Evolutionary conservation across 306 rosid species (phyloP).

Genomic region (Luffa acutangula): DNA sequence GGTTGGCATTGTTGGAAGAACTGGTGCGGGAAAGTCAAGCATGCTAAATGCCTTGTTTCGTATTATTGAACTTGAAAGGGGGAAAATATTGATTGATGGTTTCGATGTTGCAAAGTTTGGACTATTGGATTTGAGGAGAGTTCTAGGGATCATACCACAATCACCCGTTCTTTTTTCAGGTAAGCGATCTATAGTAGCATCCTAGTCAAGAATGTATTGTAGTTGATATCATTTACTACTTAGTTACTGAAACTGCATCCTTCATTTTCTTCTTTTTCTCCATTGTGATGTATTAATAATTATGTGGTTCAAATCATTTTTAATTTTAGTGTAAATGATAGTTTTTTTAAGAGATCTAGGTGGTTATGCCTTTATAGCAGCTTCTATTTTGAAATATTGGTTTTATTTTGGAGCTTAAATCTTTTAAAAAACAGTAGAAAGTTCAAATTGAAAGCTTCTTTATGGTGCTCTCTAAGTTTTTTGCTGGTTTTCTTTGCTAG

Average conservation of each 20-base stretch:
- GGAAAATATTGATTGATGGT: constrained; percentile 34
- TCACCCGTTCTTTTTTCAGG: constrained; percentile 44
- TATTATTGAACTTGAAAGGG: constrained; percentile 37
- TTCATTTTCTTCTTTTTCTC: not conserved
- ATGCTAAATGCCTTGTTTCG: constrained; percentile 38
- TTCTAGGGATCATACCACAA: constrained; percentile 44
- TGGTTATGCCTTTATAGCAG: not conserved
- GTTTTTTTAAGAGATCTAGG: not conserved
- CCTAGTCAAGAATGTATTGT: not conserved
- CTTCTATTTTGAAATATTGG: not conserved
- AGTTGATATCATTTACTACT: not conserved
- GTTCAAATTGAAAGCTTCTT: not conserved
- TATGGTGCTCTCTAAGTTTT: too few species aligned
- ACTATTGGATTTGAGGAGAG: constrained; percentile 29
- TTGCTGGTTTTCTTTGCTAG: too few species aligned
- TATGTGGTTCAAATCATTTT: not conserved
- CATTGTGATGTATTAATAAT: not conserved
- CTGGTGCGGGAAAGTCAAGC: constrained; percentile 46
- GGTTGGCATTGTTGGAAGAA: constrained; percentile 45
- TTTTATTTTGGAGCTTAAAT: not conserved
- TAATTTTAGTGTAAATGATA: not conserved
- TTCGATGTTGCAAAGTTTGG: constrained; percentile 35
- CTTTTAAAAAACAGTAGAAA: not conserved
- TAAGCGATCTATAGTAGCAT: not conserved
- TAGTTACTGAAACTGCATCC: not conserved